phyloP scores from a whole-genome alignment of 208 protist genomes.

The Naegleria fowleri region DNA sequence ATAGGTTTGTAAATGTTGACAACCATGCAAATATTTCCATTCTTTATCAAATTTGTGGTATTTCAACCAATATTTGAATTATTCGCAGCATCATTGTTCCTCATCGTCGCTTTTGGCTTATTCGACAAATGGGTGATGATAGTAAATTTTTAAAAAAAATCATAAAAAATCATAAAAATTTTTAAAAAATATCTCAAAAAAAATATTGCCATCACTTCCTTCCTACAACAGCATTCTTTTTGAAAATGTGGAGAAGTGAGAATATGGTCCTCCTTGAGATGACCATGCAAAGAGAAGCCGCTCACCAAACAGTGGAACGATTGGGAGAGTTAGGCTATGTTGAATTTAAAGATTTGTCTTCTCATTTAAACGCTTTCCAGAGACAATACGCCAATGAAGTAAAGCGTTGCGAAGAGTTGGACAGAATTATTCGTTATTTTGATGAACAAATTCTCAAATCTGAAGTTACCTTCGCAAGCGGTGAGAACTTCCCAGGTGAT shows the following conservation, averaged over 20 bases:
- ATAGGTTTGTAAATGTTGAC: no score
- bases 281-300: slow-evolving; percentile 92
- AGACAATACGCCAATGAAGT: slow-evolving; percentile 92
- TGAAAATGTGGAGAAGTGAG: slow-evolving; percentile 82
- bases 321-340: slow-evolving; percentile 87
- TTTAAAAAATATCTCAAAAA: not conserved
- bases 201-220: not conserved
- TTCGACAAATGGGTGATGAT: no score
- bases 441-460: slow-evolving; percentile 69
- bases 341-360: slow-evolving; percentile 88
- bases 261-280: slow-evolving; percentile 92
- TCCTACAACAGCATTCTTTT: not conserved
- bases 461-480: not conserved
- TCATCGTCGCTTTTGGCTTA: no score
- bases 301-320: slow-evolving; percentile 87
- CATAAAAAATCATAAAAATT: not conserved
- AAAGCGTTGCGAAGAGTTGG: slow-evolving; percentile 91
- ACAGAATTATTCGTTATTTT: slow-evolving; percentile 87
- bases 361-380: slow-evolving; percentile 87
- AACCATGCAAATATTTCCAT: no score
- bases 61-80: no score
- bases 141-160: no score
- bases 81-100: no score
- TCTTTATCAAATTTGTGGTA: no score
- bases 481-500: not conserved